Evolutionary conservation across 176 grass and related monocot genomes (phyloP).

Genomic region (Triticum monococcum): DNA sequence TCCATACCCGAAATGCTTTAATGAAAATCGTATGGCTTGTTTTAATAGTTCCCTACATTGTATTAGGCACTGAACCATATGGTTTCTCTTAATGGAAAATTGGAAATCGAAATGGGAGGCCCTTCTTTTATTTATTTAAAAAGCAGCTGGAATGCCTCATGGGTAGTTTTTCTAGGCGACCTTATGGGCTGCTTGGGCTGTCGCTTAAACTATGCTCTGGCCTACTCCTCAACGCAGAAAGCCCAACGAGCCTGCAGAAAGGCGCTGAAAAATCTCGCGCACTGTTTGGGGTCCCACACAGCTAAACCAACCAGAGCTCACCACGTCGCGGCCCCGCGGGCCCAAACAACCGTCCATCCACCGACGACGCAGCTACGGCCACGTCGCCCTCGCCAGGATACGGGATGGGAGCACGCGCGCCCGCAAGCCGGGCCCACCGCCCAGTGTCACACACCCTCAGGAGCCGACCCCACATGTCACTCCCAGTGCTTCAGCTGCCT

Average conservation of each 20-base stretch:
- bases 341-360: not conserved
- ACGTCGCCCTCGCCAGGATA: constrained; percentile 13
- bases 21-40: too few species aligned
- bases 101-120: too few species aligned
- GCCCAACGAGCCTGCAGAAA: not conserved
- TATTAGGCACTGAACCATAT: too few species aligned
- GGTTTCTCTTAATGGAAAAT: too few species aligned
- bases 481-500: not conserved
- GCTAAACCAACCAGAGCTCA: not conserved
- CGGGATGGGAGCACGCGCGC: not conserved
- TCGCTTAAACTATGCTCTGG: not conserved
- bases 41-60: too few species aligned
- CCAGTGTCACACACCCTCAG: not conserved
- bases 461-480: constrained; percentile 5
- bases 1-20: too few species aligned
- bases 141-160: too few species aligned
- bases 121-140: too few species aligned
- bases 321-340: not conserved
- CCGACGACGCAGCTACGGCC: not conserved
- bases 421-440: not conserved
- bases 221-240: too few species aligned
- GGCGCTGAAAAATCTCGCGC: not conserved
- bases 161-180: too few species aligned
- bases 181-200: not conserved
- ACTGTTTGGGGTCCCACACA: not conserved